These are phyloP conservation scores for Carex kokanica DNA, from an alignment of 176 grass and related monocot species.

Conservation along the genomic window DNA sequence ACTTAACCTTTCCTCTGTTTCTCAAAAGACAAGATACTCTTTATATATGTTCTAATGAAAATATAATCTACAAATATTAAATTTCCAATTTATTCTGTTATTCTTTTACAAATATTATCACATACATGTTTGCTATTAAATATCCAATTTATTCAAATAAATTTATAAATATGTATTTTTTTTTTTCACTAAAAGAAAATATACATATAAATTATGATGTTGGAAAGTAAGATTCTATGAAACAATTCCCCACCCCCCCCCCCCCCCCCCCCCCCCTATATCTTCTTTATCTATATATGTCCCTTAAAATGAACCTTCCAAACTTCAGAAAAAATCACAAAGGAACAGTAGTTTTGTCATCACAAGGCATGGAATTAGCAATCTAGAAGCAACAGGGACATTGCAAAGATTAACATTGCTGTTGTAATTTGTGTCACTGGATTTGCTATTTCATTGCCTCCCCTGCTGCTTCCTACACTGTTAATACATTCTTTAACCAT, in stretches of 20 bases:
- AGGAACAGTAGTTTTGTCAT: background rate
- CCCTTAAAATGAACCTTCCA: background rate
- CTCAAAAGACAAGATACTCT: too few relatives aligned
- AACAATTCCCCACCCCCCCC: background rate
- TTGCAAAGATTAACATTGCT: conserved; percentile 11
- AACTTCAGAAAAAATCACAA: background rate
- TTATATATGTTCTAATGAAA: too few relatives aligned
- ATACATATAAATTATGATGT: background rate
- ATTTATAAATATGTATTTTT: background rate
- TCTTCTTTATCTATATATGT: background rate
- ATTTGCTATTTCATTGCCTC: conserved; percentile 25
- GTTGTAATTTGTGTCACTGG: background rate
- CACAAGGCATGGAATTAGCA: background rate
- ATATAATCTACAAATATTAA: background rate
- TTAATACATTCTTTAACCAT: conserved; percentile 14
- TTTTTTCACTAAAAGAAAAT: background rate
- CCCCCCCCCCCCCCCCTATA: background rate
- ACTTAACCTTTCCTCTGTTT: too few relatives aligned
- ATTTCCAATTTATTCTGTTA: background rate
- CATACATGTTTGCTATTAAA: too few relatives aligned
- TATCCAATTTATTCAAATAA: background rate
- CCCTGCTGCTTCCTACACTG: conserved; percentile 5
- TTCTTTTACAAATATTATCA: background rate
- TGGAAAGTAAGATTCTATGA: background rate
- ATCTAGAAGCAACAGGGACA: background rate